Conservation (phyloP, 805 yeast genomes). For the Scheffersomyces lignosus region DNA sequence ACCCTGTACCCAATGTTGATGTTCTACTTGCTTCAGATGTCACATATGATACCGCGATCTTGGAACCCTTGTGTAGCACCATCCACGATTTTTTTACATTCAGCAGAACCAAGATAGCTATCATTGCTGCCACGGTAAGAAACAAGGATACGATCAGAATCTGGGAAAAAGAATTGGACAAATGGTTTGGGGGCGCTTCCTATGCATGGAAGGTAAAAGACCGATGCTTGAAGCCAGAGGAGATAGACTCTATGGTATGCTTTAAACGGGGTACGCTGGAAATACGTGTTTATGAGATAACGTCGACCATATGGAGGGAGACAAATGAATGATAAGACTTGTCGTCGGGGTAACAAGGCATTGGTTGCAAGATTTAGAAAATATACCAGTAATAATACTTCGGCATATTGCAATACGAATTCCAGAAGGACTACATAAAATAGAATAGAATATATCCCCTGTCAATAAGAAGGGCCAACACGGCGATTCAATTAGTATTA, state of each 20-base stretch:
- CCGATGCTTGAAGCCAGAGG: constrained; percentile 11
- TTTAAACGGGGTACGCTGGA: constrained; percentile 25
- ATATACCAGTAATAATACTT: too few relatives aligned
- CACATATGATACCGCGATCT: constrained; percentile 69
- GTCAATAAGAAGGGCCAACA: too few relatives aligned
- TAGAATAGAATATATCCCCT: too few relatives aligned
- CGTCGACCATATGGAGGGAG: not conserved
- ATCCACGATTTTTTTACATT: constrained; percentile 37
- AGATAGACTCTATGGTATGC: constrained; percentile 17
- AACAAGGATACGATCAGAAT: constrained; percentile 40
- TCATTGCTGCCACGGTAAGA: constrained; percentile 76
- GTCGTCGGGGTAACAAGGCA: too few relatives aligned
- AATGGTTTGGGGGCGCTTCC: constrained; percentile 13
- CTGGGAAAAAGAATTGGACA: constrained; percentile 30
- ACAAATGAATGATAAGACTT: too few relatives aligned
- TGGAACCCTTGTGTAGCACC: constrained; percentile 55
- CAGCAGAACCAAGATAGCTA: constrained; percentile 28
- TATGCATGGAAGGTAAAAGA: constrained; percentile 17
- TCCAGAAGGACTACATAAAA: too few relatives aligned
- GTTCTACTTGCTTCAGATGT: constrained; percentile 82
- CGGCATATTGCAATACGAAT: too few relatives aligned
- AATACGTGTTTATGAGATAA: constrained; percentile 24
- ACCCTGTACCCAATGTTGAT: constrained; percentile 33
- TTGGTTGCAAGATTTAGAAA: too few relatives aligned
- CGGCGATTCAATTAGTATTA: too few relatives aligned